Conservation (phyloP, 768 basidiomycete species). For the Termitomyces sp. region DNA sequence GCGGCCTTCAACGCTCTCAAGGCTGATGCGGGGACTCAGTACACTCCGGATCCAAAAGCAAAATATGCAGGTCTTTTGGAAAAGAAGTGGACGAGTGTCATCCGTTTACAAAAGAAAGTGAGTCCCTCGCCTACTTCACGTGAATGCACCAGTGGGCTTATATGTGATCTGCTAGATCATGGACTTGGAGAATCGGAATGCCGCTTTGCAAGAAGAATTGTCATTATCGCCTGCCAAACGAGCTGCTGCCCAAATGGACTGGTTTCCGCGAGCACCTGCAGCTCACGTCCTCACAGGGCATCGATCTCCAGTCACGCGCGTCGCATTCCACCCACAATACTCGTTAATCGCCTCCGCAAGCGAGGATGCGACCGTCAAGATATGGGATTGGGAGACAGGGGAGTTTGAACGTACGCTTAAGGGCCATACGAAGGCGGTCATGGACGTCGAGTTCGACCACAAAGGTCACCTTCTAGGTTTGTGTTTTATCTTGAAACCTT, state of each 20-base stretch:
- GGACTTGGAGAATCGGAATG: slow-evolving; percentile 86
- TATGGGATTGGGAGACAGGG: slow-evolving; percentile 97
- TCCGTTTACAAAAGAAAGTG: slow-evolving; percentile 94
- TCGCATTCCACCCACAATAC: slow-evolving; percentile 86
- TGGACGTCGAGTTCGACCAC: slow-evolving; percentile 85
- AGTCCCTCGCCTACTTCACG: slow-evolving; percentile 8
- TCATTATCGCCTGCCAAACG: slow-evolving; percentile 47
- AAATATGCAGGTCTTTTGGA: slow-evolving; percentile 85
- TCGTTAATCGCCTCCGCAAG: slow-evolving; percentile 81
- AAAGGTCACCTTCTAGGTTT: slow-evolving; percentile 80
- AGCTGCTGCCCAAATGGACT: slow-evolving; percentile 69
- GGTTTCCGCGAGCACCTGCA: slow-evolving; percentile 86
- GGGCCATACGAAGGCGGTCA: slow-evolving; percentile 86
- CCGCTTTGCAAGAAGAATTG: slow-evolving; percentile 71
- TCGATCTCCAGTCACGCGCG: slow-evolving; percentile 68
- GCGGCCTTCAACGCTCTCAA: slow-evolving; percentile 60
- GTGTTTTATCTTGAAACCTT: slow-evolving; percentile 20
- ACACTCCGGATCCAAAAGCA: slow-evolving; percentile 81
- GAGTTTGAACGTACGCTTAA: slow-evolving; percentile 91
- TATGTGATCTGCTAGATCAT: slow-evolving; percentile 60
- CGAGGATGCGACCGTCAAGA: slow-evolving; percentile 86
- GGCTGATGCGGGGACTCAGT: slow-evolving; percentile 52
- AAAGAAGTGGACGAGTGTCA: slow-evolving; percentile 98
- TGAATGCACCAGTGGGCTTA: neutral
- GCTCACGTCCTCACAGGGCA: slow-evolving; percentile 75